These are phyloP conservation scores for Jamesozyma piceae DNA, from an alignment of 805 yeast genomes.

Conservation along the genomic window DNA sequence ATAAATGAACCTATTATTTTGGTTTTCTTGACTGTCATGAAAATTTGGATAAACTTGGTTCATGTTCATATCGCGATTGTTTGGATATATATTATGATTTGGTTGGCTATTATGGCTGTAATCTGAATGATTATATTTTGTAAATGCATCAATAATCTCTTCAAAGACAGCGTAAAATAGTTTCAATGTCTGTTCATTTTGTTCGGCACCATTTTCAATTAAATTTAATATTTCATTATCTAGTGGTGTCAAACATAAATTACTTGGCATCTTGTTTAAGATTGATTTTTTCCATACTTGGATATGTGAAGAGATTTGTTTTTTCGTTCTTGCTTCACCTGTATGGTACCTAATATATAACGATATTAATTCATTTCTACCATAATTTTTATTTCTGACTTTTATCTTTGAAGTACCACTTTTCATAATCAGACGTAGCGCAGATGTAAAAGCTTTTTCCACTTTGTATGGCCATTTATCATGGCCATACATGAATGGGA, in stretches of 20 bases:
- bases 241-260: slow-evolving; percentile 16
- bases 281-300: slow-evolving; percentile 80
- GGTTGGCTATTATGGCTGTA: background rate
- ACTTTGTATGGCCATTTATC: slow-evolving; percentile 80
- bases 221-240: slow-evolving; percentile 24
- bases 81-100: background rate
- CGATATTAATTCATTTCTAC: slow-evolving; percentile 89
- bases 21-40: background rate
- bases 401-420: slow-evolving; percentile 81
- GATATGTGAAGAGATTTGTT: slow-evolving; percentile 89
- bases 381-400: slow-evolving; percentile 76
- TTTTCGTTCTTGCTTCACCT: slow-evolving; percentile 74
- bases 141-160: slow-evolving; percentile 15
- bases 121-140: background rate
- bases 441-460: slow-evolving; percentile 83
- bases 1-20: background rate
- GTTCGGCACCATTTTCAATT: slow-evolving; percentile 29
- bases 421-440: slow-evolving; percentile 74
- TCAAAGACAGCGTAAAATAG: slow-evolving; percentile 22
- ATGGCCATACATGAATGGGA: slow-evolving; percentile 12
- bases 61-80: background rate
- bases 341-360: slow-evolving; percentile 72
- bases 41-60: background rate
- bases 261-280: slow-evolving; percentile 20
- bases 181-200: slow-evolving; percentile 18